phyloP scores from a whole-genome alignment of 805 yeast species.

The Wickerhamiella slavikovae region DNA sequence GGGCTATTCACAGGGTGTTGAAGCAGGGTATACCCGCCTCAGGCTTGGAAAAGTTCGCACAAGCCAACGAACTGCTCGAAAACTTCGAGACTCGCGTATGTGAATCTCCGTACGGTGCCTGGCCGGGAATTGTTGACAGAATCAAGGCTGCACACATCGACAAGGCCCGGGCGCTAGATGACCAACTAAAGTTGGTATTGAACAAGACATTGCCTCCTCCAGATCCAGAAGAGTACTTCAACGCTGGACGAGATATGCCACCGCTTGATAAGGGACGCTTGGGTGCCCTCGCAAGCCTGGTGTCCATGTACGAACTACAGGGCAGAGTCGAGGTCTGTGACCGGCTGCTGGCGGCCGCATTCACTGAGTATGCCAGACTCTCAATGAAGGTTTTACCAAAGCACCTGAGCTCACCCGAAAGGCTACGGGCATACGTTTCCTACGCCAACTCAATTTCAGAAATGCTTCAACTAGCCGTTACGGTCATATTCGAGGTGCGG shows the following conservation, averaged over 20 bases:
- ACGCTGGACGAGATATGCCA: conserved; percentile 1
- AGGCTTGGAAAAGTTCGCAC: conserved; percentile 21
- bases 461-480: conserved; percentile 3
- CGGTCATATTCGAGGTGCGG: conserved; percentile 3
- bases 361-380: conserved; percentile 7
- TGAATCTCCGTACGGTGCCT: conserved; percentile 9
- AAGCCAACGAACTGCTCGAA: conserved; percentile 10
- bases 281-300: conserved; percentile 21
- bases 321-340: conserved; percentile 13
- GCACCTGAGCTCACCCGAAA: not conserved
- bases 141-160: conserved; percentile 4
- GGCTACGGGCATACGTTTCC: conserved; percentile 3
- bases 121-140: conserved; percentile 2
- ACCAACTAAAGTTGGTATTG: conserved; percentile 26
- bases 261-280: conserved; percentile 19
- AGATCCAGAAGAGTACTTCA: conserved; percentile 17
- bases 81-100: conserved; percentile 11
- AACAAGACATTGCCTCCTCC: not conserved
- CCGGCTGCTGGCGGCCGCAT: conserved; percentile 8
- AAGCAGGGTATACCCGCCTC: not conserved
- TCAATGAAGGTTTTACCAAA: conserved; percentile 6
- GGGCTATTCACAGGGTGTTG: not conserved
- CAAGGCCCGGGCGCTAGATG: conserved; percentile 15
- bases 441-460: conserved; percentile 6
- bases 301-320: conserved; percentile 24